Conservation (phyloP, 495 filamentous ascomycete species). For the Friedmanniomyces endolithicus region DNA sequence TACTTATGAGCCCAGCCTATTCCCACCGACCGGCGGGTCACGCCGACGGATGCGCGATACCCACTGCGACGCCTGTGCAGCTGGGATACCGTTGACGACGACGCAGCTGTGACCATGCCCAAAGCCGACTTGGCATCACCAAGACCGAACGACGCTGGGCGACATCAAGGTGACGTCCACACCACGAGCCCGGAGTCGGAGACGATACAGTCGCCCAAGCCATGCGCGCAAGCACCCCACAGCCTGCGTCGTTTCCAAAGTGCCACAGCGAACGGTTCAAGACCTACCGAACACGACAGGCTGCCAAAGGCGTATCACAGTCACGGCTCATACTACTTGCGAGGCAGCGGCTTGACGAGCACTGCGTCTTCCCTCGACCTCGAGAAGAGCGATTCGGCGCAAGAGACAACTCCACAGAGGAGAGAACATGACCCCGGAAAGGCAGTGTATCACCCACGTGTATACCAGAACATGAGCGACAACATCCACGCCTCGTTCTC, state of each 20-base stretch:
- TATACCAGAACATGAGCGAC: background rate
- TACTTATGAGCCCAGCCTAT: slow-evolving; percentile 1
- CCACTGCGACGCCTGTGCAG: background rate
- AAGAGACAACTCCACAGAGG: background rate
- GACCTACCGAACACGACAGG: background rate
- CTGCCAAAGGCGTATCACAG: background rate
- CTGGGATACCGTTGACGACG: background rate
- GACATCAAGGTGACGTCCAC: background rate
- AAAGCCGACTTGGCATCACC: background rate
- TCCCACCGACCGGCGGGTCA: background rate
- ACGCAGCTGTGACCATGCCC: background rate
- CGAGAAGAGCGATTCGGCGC: slow-evolving; percentile 4
- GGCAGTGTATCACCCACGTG: background rate
- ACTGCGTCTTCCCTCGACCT: slow-evolving; percentile 12
- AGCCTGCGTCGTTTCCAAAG: background rate
- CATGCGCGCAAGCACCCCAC: background rate
- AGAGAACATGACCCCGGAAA: background rate
- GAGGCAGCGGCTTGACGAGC: background rate
- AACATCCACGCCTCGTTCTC: background rate
- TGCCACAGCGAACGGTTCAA: background rate
- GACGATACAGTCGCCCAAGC: background rate
- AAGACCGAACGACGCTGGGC: background rate
- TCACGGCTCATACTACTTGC: slow-evolving; percentile 4
- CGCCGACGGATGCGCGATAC: background rate
- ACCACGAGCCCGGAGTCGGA: background rate